Conservation (phyloP, 345 rosid species). For the Eucalyptus coolabah region DNA sequence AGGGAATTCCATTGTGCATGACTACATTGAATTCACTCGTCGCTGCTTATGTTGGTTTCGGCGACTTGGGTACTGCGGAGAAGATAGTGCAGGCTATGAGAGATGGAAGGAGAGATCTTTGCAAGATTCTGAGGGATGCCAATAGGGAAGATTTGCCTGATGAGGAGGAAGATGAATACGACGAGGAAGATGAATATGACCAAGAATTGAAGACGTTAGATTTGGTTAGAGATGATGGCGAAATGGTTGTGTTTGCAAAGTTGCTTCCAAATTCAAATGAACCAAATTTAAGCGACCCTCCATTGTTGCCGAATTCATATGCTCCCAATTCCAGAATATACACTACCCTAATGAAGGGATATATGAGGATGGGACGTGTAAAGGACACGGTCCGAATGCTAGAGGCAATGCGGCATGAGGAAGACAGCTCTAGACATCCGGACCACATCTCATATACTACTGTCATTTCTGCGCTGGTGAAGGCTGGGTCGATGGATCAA, state of each 20-base stretch:
- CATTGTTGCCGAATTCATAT: conserved; percentile 50
- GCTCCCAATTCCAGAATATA: conserved; percentile 72
- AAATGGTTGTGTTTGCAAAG: conserved; percentile 32
- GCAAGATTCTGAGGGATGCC: conserved; percentile 53
- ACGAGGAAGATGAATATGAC: conserved; percentile 10
- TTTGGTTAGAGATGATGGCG: not conserved
- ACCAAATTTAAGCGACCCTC: conserved; percentile 26
- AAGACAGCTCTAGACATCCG: conserved; percentile 56
- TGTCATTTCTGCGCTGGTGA: conserved; percentile 77
- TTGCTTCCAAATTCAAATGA: conserved; percentile 54
- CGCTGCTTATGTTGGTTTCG: conserved; percentile 90
- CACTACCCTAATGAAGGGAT: conserved; percentile 93
- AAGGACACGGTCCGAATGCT: conserved; percentile 62
- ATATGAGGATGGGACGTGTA: conserved; percentile 77
- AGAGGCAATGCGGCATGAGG: conserved; percentile 80
- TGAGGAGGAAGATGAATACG: conserved; percentile 12
- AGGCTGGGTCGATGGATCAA: conserved; percentile 67
- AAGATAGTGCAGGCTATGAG: conserved; percentile 81
- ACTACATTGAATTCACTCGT: conserved; percentile 80
- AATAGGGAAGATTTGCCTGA: conserved; percentile 28
- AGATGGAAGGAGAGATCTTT: conserved; percentile 74
- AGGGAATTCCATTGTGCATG: conserved; percentile 47
- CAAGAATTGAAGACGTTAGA: not conserved
- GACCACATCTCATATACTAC: conserved; percentile 92
- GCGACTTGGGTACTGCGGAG: conserved; percentile 69